Conservation (phyloP, 331 rosid genomes). For the Cucumis variabilis region DNA sequence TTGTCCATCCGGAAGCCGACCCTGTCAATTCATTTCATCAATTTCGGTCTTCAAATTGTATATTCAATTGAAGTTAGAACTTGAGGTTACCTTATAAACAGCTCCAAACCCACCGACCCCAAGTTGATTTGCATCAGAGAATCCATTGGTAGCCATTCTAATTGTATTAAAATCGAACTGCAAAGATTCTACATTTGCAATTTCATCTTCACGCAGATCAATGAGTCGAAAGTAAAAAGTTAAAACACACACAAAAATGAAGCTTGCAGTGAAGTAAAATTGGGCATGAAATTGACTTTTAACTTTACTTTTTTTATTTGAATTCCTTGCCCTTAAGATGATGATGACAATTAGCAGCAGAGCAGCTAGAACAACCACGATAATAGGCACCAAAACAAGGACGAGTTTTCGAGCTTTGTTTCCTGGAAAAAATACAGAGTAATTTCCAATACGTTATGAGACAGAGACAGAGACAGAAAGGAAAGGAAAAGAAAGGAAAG, state of each 20-base stretch:
- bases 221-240: neutral
- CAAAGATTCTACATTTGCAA: constrained; percentile 32
- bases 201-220: constrained; percentile 26
- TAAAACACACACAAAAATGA: neutral
- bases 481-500: neutral
- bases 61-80: neutral
- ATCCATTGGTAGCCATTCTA: constrained; percentile 57
- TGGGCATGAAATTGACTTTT: neutral
- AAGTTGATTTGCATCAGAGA: constrained; percentile 51
- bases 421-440: neutral
- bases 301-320: neutral
- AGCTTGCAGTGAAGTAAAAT: neutral
- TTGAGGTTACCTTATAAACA: constrained; percentile 54
- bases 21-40: constrained; percentile 27
- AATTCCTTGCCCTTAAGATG: constrained; percentile 23
- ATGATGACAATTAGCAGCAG: constrained; percentile 23
- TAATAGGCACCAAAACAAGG: constrained; percentile 18
- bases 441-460: no score
- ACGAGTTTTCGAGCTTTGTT: constrained; percentile 35
- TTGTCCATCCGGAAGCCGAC: constrained; percentile 47
- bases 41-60: neutral
- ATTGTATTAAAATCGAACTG: constrained; percentile 44
- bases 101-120: constrained; percentile 71
- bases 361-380: neutral
- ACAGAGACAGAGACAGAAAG: no score